Percentiles rank a stretch among this genome's conserved stretches.
These are phyloP conservation scores for Narthecium ossifragum DNA, from an alignment of 106 monocot species.

Conservation along the genomic window DNA sequence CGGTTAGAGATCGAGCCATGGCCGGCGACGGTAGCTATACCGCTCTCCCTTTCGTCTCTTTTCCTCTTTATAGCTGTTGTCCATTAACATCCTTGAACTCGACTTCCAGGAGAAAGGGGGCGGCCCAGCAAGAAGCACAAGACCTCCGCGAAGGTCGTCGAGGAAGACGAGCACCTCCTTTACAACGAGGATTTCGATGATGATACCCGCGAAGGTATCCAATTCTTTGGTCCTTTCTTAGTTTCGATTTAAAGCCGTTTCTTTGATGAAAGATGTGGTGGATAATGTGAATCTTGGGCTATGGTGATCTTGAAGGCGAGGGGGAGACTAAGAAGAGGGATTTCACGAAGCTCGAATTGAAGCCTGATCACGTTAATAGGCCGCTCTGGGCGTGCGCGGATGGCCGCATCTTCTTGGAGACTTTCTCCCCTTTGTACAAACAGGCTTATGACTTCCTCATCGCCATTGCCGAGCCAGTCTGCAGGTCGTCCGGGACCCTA, in stretches of 20 bases:
- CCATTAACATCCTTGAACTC: neutral
- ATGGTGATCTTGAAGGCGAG: constrained; percentile 30
- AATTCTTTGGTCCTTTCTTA: neutral
- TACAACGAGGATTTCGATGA: constrained; percentile 71
- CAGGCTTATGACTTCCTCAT: constrained; percentile 98
- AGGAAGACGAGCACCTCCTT: constrained; percentile 42
- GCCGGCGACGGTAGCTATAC: constrained; percentile 12
- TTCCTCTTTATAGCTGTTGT: neutral
- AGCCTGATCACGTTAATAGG: constrained; percentile 71
- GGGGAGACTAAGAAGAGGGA: constrained; percentile 66
- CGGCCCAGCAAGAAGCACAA: constrained; percentile 39
- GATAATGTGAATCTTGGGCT: neutral
- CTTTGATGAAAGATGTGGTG: constrained; percentile 2
- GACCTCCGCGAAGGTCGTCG: constrained; percentile 15
- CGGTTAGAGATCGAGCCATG: constrained; percentile 9
- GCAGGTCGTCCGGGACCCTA: constrained; percentile 36
- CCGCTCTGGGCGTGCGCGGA: constrained; percentile 97
- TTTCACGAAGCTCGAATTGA: constrained; percentile 88
- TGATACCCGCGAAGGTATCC: constrained; percentile 44
- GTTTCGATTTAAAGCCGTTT: neutral
- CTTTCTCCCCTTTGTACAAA: constrained; percentile 93
- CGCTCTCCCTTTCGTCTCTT: neutral
- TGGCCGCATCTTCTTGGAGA: constrained; percentile 94
- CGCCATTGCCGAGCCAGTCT: constrained; percentile 94
- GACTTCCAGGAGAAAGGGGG: constrained; percentile 27